These are phyloP conservation scores for Macrolepiota fuliginosa DNA, from an alignment of 768 basidiomycete genomes.

Conservation along the genomic window DNA sequence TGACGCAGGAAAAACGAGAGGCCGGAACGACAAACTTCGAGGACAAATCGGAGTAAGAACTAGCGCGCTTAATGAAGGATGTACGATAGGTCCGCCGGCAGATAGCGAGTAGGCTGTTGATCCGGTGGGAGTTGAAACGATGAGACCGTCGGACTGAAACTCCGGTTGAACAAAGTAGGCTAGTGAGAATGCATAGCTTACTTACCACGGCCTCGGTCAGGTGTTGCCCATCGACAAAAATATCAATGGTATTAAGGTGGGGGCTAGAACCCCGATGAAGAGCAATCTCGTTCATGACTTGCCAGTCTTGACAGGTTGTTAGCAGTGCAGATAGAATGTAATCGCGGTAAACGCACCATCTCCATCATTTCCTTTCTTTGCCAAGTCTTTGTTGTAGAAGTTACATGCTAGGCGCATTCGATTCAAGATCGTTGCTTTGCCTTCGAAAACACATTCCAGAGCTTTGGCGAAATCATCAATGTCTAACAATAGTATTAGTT, in stretches of 20 bases:
- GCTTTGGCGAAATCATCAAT: slow-evolving; percentile 86
- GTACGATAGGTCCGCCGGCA: slow-evolving; percentile 94
- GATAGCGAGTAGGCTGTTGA: slow-evolving; percentile 96
- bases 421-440: slow-evolving; percentile 79
- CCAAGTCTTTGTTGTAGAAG: slow-evolving; percentile 61
- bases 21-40: slow-evolving; percentile 87
- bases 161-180: not conserved
- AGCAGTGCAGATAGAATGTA: not conserved
- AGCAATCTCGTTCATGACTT: slow-evolving; percentile 97
- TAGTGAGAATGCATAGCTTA: slow-evolving; percentile 17
- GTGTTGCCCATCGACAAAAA: slow-evolving; percentile 92
- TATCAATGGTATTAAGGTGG: slow-evolving; percentile 90
- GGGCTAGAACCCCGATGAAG: slow-evolving; percentile 90
- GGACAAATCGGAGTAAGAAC: slow-evolving; percentile 97
- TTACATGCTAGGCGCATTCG: slow-evolving; percentile 88
- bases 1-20: slow-evolving; percentile 84
- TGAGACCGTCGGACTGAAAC: slow-evolving; percentile 84
- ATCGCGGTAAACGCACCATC: slow-evolving; percentile 44
- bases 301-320: slow-evolving; percentile 60
- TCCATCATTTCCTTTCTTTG: slow-evolving; percentile 52
- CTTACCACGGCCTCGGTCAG: slow-evolving; percentile 92
- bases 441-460: slow-evolving; percentile 73
- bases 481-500: slow-evolving; percentile 43
- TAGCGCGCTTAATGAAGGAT: slow-evolving; percentile 86
- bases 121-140: slow-evolving; percentile 94